Percentiles rank a stretch among this genome's conserved stretches.
Evolutionary conservation across 1,284 basidiomycete species (phyloP).

Genomic region (Leccinum angustisporum): DNA sequence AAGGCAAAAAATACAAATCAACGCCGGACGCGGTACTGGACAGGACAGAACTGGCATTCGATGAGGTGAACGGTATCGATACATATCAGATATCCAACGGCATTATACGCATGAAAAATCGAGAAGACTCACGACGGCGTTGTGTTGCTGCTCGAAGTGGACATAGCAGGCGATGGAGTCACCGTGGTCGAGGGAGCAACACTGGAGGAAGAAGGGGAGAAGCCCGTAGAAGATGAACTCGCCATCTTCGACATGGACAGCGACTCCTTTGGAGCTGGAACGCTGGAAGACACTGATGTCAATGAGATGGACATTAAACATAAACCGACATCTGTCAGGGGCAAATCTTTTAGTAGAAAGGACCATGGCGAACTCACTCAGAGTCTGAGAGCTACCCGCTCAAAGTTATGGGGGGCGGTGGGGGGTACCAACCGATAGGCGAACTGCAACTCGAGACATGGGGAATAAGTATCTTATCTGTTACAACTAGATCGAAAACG

Average conservation of each 20-base stretch:
- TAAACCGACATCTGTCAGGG: not conserved
- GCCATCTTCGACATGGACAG: no score
- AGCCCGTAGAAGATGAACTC: not conserved
- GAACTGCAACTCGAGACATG: no score
- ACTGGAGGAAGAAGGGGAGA: not conserved
- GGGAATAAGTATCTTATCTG: no score
- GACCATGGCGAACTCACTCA: no score
- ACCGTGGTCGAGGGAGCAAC: not conserved
- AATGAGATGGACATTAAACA: not conserved
- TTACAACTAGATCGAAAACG: no score
- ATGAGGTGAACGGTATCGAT: conserved; percentile 1
- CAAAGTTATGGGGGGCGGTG: no score
- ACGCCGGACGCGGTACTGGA: not conserved
- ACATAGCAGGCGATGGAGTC: not conserved
- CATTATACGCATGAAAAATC: not conserved
- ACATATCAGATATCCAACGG: not conserved
- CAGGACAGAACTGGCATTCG: not conserved
- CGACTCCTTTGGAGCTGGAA: not conserved
- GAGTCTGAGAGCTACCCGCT: no score
- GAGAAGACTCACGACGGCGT: conserved; percentile 5
- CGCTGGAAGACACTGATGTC: not conserved
- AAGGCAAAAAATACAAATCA: not conserved
- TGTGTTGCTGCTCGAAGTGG: not conserved
- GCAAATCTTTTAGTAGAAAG: not conserved
- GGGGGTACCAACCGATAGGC: no score